Conservation (phyloP, 2,329 filamentous ascomycete genomes). For the Rhexocercosporidium sp. region DNA sequence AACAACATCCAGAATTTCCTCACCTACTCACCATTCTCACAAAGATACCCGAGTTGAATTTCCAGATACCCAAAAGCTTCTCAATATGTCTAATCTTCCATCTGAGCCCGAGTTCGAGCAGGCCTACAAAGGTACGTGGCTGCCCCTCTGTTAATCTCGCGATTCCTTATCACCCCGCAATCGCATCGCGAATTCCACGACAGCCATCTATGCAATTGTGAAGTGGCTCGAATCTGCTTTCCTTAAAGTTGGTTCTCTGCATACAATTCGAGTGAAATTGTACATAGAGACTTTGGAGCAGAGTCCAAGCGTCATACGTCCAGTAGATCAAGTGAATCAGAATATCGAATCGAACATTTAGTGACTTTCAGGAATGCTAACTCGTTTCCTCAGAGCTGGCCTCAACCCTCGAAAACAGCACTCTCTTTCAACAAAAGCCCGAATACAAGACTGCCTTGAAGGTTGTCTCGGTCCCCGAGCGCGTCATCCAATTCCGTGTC, state of each 20-base stretch:
- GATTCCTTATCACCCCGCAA: constrained; percentile 23
- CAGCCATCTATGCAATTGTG: neutral
- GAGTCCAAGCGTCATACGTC: neutral
- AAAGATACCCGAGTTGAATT: constrained; percentile 2
- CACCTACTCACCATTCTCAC: neutral
- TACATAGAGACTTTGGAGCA: neutral
- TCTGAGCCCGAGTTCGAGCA: constrained; percentile 97
- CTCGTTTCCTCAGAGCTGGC: constrained; percentile 71
- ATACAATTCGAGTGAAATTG: neutral
- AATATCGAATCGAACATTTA: neutral
- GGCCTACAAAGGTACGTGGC: constrained; percentile 83
- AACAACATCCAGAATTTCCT: neutral
- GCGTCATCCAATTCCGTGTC: constrained; percentile 95
- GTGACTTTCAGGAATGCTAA: neutral
- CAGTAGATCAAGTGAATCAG: neutral
- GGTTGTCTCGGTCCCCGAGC: constrained; percentile 90
- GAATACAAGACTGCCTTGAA: constrained; percentile 92
- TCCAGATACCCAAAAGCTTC: constrained; percentile 11
- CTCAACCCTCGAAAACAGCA: constrained; percentile 91
- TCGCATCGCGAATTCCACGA: neutral
- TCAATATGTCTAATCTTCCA: constrained; percentile 79
- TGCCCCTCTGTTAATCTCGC: constrained; percentile 18
- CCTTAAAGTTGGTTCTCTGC: too few species aligned
- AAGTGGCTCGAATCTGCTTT: too few species aligned
- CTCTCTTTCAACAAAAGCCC: constrained; percentile 90